phyloP scores from a whole-genome alignment of 257 asterid species.

The Nicotiana obtusifolia region DNA sequence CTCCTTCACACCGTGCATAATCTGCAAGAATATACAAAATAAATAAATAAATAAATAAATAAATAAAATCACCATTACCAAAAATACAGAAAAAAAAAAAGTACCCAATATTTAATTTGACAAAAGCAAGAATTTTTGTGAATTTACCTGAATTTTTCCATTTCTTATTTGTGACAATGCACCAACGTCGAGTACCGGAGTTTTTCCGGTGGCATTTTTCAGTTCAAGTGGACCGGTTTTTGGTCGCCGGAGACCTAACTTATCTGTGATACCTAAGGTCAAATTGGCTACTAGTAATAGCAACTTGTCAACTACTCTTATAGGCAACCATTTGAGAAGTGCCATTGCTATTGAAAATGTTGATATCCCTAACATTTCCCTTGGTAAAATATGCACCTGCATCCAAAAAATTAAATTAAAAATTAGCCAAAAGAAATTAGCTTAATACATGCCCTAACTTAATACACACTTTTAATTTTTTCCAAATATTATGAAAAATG shows the following conservation, averaged over 20 bases:
- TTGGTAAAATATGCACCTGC: constrained; percentile 79
- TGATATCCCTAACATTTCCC: constrained; percentile 81
- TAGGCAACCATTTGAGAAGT: constrained; percentile 68
- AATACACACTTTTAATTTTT: not conserved
- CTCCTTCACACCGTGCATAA: constrained; percentile 64
- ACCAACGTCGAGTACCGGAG: constrained; percentile 94
- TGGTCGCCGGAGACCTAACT: constrained; percentile 69
- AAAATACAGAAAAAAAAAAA: not conserved
- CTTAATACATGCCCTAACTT: not conserved
- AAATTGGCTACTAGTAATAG: constrained; percentile 48
- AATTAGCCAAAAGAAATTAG: not conserved
- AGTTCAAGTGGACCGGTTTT: constrained; percentile 87
- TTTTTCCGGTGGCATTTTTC: constrained; percentile 82
- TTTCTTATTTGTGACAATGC: constrained; percentile 61
- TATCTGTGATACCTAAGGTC: constrained; percentile 53
- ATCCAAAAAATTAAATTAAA: not conserved
- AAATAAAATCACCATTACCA: not conserved
- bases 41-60: too few species aligned
- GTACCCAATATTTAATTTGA: not conserved
- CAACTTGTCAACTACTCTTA: constrained; percentile 63
- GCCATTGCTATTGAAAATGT: constrained; percentile 65
- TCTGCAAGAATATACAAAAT: constrained; percentile 27
- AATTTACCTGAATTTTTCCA: constrained; percentile 65
- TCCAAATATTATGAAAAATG: not conserved
- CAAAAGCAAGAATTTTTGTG: not conserved